These are phyloP conservation scores for Haematococcus lacustris DNA, from an alignment of 139 green algal species.

Conservation along the genomic window DNA sequence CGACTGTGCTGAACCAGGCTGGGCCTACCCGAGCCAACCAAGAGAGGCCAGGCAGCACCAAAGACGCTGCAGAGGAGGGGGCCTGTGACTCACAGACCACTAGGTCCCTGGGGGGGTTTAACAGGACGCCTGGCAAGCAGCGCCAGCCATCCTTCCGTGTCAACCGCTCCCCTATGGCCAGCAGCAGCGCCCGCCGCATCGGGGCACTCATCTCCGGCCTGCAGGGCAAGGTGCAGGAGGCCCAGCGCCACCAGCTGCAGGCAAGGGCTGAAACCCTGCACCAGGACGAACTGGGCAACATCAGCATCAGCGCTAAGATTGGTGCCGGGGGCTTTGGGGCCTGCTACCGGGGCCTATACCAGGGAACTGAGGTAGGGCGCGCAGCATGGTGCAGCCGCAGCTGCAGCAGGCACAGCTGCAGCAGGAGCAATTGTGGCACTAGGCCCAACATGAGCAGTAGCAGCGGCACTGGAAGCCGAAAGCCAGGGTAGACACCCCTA, in stretches of 20 bases:
- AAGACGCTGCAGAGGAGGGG: no score
- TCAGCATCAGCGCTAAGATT: constrained; percentile 14
- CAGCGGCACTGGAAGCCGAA: not conserved
- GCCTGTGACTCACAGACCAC: no score
- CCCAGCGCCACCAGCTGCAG: constrained; percentile 18
- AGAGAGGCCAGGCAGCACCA: no score
- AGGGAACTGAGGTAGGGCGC: not conserved
- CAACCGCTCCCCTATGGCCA: no score
- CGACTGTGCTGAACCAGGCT: no score
- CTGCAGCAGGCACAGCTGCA: not conserved
- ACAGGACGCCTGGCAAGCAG: no score
- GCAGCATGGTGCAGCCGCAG: not conserved
- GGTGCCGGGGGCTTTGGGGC: constrained; percentile 20
- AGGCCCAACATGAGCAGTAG: not conserved
- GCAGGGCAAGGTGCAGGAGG: constrained; percentile 21
- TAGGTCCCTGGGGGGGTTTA: no score
- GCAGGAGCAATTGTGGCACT: not conserved
- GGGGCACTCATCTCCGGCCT: constrained; percentile 19
- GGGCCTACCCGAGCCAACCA: no score
- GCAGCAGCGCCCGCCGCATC: constrained; percentile 19
- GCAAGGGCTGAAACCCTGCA: not conserved
- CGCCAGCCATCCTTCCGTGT: no score
- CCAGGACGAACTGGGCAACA: constrained; percentile 18
- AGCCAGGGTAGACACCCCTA: not conserved
- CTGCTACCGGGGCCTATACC: constrained; percentile 18